Evolutionary conservation across 495 filamentous ascomycete species (phyloP), one percentile per base, ranked within the genome.

Genomic region (Diplogelasinospora grovesii): DNA sequence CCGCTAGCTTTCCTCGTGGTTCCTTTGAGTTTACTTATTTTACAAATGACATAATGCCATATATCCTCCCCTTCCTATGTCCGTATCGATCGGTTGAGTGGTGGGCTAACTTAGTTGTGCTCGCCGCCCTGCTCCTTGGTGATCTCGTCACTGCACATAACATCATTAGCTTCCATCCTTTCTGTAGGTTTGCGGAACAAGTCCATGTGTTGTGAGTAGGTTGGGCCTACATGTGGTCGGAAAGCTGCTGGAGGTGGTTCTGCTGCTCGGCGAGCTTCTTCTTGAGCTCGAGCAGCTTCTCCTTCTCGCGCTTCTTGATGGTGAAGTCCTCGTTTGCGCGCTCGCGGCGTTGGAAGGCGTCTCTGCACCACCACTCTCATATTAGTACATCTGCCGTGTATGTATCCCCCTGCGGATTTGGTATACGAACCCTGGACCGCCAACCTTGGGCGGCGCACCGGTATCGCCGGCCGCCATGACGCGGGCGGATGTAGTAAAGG

Each of bases 301-400:
- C 75, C 61, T 77, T 70, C 75, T 99, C 92, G 54, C 84, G 80
- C 71, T 85, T 69, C 37, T 76, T 70, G 65, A 99, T 85, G 69
- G 85, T 83, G 48, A 75, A 74, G 57, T 85, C 79, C 68, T 99
- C 92, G 58, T 71, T 73, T 45, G 90, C 90, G 48, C 80, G 80
- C 68, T 99, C 92, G 51, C 92, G 87, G 60, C 81, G 79, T 59
- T 82, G 83, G 77, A 95, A 99, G 36, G 82, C 73, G 60, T 99
- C 92, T 45, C 89, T 90, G 46, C 22, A 26, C 8, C 7, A 18
- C 13, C 23, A 15, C 8, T 29, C 8, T 22, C 5, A 18, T 43
- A 36, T 36, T 8, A 31, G 45, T 36, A 22, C n/a, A n/a, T n/a
- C n/a, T n/a, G n/a, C n/a, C n/a, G n/a, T n/a, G n/a, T n/a, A n/a